These are phyloP conservation scores for Aquilaria yunnanensis DNA, from an alignment of 345 rosid species.

Conservation along the genomic window DNA sequence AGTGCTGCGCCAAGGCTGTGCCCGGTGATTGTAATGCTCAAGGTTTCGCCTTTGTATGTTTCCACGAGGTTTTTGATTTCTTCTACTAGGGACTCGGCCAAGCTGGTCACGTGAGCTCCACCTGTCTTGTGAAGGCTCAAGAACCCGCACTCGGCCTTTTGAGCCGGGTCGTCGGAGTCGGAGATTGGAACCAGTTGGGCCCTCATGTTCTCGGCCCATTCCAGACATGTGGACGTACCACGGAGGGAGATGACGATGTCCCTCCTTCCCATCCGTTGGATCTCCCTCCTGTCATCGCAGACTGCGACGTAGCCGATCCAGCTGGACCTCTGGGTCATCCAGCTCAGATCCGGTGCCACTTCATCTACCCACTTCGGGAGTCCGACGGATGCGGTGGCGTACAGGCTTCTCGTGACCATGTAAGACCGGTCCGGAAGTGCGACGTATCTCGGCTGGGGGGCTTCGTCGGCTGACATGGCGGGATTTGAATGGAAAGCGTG, in stretches of 20 bases:
- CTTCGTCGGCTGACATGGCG: constrained; percentile 46
- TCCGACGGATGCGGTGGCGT: constrained; percentile 83
- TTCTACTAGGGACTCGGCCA: constrained; percentile 42
- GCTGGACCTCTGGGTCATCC: constrained; percentile 96
- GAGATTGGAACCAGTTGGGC: constrained; percentile 44
- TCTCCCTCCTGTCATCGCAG: constrained; percentile 68
- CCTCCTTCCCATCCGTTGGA: constrained; percentile 92
- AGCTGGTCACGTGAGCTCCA: constrained; percentile 43
- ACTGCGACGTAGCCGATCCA: constrained; percentile 97
- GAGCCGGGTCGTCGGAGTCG: constrained; percentile 18
- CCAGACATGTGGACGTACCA: constrained; percentile 91
- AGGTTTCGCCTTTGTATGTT: constrained; percentile 54
- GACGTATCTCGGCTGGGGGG: constrained; percentile 51
- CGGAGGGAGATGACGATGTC: constrained; percentile 90
- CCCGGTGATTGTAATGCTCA: constrained; percentile 83
- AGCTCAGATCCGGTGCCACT: constrained; percentile 72
- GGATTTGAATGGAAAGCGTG: constrained; percentile 75
- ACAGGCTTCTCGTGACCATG: constrained; percentile 68
- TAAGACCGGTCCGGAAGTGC: constrained; percentile 62
- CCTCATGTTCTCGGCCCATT: constrained; percentile 90
- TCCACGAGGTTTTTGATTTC: constrained; percentile 50
- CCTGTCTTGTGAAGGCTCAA: constrained; percentile 61
- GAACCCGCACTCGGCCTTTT: constrained; percentile 86
- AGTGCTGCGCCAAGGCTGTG: constrained; percentile 97
- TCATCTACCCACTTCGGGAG: constrained; percentile 85